A percentile compares a stretch with the other conserved stretches of the same genome.
phyloP scores from a whole-genome alignment of 1,139 yeast genomes.

The Pichia cactophila region DNA sequence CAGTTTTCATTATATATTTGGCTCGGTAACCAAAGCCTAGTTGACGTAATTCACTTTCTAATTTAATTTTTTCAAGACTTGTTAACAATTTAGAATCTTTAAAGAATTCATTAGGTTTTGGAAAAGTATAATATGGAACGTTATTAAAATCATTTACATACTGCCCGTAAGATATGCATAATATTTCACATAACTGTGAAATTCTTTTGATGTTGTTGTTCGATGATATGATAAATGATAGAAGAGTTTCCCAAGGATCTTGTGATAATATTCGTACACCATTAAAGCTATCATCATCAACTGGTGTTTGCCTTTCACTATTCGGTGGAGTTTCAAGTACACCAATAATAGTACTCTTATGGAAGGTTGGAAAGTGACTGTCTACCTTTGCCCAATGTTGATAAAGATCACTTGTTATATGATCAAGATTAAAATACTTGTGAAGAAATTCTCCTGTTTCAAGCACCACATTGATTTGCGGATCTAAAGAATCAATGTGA shows the following conservation, averaged over 20 bases:
- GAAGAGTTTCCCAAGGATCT: conserved; percentile 93
- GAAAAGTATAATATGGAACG: conserved; percentile 62
- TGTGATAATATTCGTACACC: conserved; percentile 85
- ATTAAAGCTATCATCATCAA: conserved; percentile 28
- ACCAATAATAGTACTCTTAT: conserved; percentile 1
- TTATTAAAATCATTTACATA: conserved; percentile 51
- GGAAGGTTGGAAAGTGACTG: conserved; percentile 33
- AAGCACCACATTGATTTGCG: conserved; percentile 24
- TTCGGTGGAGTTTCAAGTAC: conserved; percentile 13
- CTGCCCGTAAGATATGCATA: conserved; percentile 68
- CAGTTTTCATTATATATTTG: conserved; percentile 75
- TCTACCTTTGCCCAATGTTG: conserved; percentile 57
- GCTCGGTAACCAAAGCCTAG: conserved; percentile 92
- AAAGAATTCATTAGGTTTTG: conserved; percentile 47
- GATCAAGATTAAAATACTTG: conserved; percentile 61
- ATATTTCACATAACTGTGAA: conserved; percentile 81
- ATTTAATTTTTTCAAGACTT: background rate
- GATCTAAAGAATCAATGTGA: conserved; percentile 24
- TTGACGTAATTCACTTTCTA: conserved; percentile 40
- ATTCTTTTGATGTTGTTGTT: conserved; percentile 92
- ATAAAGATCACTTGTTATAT: conserved; percentile 48
- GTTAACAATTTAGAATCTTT: background rate
- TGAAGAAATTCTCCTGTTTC: conserved; percentile 4
- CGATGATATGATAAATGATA: conserved; percentile 91
- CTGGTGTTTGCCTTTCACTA: conserved; percentile 16